phyloP scores from a whole-genome alignment of 768 basidiomycete species.

The Termitomyces sp. region DNA sequence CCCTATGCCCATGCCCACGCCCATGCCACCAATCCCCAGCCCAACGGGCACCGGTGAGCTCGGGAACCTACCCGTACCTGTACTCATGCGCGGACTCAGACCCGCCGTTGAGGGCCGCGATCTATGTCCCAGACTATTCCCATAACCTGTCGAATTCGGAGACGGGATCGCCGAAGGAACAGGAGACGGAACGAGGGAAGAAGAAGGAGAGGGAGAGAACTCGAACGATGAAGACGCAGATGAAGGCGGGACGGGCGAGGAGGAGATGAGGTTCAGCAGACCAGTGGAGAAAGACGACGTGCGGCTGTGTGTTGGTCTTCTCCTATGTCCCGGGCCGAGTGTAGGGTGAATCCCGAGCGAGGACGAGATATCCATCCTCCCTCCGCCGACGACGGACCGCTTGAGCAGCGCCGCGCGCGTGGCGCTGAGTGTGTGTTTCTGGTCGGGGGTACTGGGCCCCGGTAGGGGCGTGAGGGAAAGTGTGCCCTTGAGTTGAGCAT shows the following conservation, averaged over 20 bases:
- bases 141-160: neutral
- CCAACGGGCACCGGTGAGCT: constrained; percentile 11
- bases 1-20: constrained; percentile 20
- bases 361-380: constrained; percentile 75
- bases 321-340: constrained; percentile 9
- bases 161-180: neutral
- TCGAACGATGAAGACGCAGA: constrained; percentile 15
- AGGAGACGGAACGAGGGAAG: neutral
- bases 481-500: constrained; percentile 75
- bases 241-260: constrained; percentile 25
- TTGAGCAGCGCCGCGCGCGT: constrained; percentile 51
- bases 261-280: constrained; percentile 40
- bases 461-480: constrained; percentile 50
- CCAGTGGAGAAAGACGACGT: constrained; percentile 54
- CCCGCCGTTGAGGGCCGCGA: constrained; percentile 1
- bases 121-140: neutral
- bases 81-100: neutral
- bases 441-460: constrained; percentile 36
- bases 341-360: constrained; percentile 28
- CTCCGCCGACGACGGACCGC: constrained; percentile 57
- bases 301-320: constrained; percentile 40
- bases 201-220: constrained; percentile 10
- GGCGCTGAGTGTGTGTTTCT: constrained; percentile 38
- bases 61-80: too few species aligned
- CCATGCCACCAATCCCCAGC: constrained; percentile 8